A percentile compares a stretch with the other conserved stretches of the same genome.
Evolutionary conservation across 306 rosid genomes (phyloP).

Genomic region (Heteromeles arbutifolia): DNA sequence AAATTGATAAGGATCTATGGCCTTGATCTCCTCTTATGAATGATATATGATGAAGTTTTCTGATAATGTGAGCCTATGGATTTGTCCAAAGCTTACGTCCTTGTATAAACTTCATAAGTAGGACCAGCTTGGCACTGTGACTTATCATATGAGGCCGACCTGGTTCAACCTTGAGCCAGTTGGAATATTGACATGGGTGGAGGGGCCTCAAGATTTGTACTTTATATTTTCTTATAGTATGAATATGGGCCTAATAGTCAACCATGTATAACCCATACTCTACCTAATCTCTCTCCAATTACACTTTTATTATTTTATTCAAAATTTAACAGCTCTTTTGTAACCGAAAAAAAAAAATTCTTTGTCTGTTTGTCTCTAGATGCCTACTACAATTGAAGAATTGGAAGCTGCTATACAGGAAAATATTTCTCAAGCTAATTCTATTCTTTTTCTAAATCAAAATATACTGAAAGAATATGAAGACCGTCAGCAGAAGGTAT

Average conservation of each 20-base stretch:
- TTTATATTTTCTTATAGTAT: background rate
- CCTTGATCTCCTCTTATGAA: background rate
- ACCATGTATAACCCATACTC: background rate
- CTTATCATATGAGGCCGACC: background rate
- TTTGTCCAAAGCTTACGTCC: background rate
- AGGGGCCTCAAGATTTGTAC: background rate
- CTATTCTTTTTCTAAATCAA: conserved; percentile 67
- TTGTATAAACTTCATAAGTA: background rate
- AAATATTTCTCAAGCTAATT: conserved; percentile 66
- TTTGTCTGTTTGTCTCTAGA: conserved; percentile 34
- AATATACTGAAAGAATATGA: conserved; percentile 78
- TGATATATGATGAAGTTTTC: background rate
- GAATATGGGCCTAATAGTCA: background rate
- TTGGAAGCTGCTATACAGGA: conserved; percentile 82
- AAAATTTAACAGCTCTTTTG: background rate
- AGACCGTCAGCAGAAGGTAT: conserved; percentile 65
- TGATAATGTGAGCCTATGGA: background rate
- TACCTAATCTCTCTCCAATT: background rate
- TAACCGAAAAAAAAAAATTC: background rate
- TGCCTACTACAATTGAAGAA: conserved; percentile 94
- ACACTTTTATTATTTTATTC: background rate
- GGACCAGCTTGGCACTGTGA: background rate
- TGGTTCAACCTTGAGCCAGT: background rate
- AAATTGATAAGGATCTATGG: background rate
- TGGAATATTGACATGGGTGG: background rate